Evolutionary conservation across 2,329 filamentous ascomycete species (phyloP).

Genomic region (Cercospora canescens): DNA sequence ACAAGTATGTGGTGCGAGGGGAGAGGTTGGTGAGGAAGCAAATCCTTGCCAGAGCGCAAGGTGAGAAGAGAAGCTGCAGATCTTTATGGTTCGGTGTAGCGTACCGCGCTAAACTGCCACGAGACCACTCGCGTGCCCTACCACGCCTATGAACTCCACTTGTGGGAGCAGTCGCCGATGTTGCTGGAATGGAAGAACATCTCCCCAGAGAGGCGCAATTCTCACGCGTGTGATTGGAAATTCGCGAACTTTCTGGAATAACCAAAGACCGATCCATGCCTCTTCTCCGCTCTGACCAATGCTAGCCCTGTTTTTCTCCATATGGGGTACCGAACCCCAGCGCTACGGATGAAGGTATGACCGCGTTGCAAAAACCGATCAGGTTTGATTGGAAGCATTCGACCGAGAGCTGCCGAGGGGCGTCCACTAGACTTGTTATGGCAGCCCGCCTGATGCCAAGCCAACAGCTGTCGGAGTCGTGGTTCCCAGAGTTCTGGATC

Average conservation of each 20-base stretch:
- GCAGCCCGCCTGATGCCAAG: not conserved
- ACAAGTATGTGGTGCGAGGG: not conserved
- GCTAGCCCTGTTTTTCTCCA: not conserved
- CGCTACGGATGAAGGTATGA: slow-evolving; percentile 1
- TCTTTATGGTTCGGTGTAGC: slow-evolving; percentile 8
- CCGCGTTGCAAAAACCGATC: not conserved
- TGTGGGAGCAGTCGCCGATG: slow-evolving; percentile 2
- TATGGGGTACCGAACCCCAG: not conserved
- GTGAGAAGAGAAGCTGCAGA: not conserved
- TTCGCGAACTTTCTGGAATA: not conserved
- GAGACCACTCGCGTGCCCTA: slow-evolving; percentile 6
- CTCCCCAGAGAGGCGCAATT: not conserved
- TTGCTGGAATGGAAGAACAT: slow-evolving; percentile 12
- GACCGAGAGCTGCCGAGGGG: not conserved
- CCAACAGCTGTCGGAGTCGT: not conserved
- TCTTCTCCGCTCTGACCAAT: not conserved
- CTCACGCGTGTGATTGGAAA: not conserved
- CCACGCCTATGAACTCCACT: not conserved
- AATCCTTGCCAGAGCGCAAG: not conserved
- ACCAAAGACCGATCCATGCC: slow-evolving; percentile 1
- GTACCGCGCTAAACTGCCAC: slow-evolving; percentile 4
- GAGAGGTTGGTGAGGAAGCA: not conserved
- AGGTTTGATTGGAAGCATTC: not conserved
- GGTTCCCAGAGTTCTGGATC: slow-evolving; percentile 2
- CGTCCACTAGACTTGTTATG: not conserved